phyloP scores from a whole-genome alignment of 2,329 filamentous ascomycete genomes.

The Fusarium protoensiforme region DNA sequence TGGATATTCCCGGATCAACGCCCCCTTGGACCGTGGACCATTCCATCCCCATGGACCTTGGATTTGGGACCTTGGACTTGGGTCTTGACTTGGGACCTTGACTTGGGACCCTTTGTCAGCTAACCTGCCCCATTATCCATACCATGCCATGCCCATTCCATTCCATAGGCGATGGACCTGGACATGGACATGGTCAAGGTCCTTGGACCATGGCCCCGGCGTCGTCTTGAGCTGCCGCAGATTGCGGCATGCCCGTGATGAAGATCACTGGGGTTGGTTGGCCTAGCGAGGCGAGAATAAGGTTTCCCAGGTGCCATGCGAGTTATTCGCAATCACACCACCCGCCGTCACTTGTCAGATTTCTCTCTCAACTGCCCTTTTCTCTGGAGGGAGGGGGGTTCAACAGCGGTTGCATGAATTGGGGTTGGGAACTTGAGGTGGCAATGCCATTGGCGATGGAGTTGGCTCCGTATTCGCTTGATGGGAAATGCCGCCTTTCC shows the following conservation, averaged over 20 bases:
- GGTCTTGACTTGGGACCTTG: not conserved
- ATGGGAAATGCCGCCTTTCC: not conserved
- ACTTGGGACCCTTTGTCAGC: not conserved
- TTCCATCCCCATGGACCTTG: not conserved
- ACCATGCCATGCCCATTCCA: not conserved
- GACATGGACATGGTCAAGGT: not conserved
- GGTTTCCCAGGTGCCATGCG: slow-evolving; percentile 1
- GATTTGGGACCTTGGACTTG: not conserved
- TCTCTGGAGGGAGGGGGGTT: not conserved
- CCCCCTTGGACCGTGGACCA: not conserved
- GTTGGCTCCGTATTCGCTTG: not conserved
- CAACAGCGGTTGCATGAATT: slow-evolving; percentile 2
- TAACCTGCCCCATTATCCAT: not conserved
- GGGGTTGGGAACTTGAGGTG: not conserved
- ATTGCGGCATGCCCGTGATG: slow-evolving; percentile 20
- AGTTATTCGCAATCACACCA: not conserved
- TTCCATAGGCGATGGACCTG: not conserved
- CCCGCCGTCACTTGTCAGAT: slow-evolving; percentile 26
- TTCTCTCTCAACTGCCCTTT: not conserved
- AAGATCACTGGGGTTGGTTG: slow-evolving; percentile 14
- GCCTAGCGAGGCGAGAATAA: slow-evolving; percentile 3
- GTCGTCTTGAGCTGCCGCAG: slow-evolving; percentile 9
- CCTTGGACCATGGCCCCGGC: not conserved
- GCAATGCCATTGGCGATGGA: not conserved
- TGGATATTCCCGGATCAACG: not conserved